Percentiles rank a stretch among this genome's conserved stretches.
Evolutionary conservation across 768 basidiomycete genomes (phyloP).

Genomic region (Suillus weaverae): DNA sequence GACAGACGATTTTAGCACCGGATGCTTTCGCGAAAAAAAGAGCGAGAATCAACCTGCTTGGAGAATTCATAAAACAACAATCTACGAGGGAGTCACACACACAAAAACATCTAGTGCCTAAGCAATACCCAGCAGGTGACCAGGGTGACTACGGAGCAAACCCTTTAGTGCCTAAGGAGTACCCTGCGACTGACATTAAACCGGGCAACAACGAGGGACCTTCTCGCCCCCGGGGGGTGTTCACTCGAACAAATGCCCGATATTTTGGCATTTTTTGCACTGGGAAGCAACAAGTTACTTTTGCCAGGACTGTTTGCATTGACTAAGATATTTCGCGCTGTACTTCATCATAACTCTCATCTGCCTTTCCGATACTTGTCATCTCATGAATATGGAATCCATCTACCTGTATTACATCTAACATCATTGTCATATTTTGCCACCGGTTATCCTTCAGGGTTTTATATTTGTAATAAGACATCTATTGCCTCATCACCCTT

Average conservation of each 20-base stretch:
- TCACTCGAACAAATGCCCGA: slow-evolving; percentile 18
- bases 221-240: slow-evolving; percentile 11
- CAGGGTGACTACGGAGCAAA: background rate
- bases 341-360: background rate
- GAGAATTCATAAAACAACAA: background rate
- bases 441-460: background rate
- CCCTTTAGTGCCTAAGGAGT: background rate
- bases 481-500: background rate
- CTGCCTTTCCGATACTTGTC: background rate
- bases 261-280: slow-evolving; percentile 42
- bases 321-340: background rate
- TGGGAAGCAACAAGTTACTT: slow-evolving; percentile 21
- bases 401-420: background rate
- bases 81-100: background rate
- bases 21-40: slow-evolving; percentile 32
- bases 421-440: background rate
- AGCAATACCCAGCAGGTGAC: background rate
- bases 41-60: background rate
- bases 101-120: slow-evolving; percentile 1
- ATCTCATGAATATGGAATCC: background rate
- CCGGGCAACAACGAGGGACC: slow-evolving; percentile 1
- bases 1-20: slow-evolving; percentile 35
- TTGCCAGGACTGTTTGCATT: background rate
- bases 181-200: slow-evolving; percentile 12
- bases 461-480: background rate